Conservation (phyloP, 495 filamentous ascomycete species). For the Articulospora tetracladia region DNA sequence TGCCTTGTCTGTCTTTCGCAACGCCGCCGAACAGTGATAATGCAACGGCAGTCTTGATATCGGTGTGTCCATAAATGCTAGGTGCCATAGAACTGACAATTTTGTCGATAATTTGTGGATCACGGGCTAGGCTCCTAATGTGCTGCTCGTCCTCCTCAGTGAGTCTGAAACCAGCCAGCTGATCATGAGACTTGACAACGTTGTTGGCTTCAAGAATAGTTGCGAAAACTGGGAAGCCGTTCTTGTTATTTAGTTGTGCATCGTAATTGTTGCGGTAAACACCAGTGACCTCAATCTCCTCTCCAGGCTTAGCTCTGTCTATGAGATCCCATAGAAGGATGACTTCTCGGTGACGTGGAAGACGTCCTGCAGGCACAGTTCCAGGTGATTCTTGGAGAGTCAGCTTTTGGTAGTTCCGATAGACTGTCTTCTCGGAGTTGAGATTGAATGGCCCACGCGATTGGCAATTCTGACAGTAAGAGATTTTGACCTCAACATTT, state of each 20-base stretch:
- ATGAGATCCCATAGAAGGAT: conserved; percentile 97
- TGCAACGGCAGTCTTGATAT: conserved; percentile 97
- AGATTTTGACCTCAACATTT: conserved; percentile 91
- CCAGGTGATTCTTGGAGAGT: conserved; percentile 97
- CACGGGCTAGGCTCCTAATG: conserved; percentile 80
- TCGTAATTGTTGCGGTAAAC: conserved; percentile 99
- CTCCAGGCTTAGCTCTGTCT: conserved; percentile 93
- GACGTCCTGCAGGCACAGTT: conserved; percentile 92
- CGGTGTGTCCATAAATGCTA: conserved; percentile 93
- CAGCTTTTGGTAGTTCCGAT: conserved; percentile 97
- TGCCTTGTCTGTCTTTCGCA: conserved; percentile 81
- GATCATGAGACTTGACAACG: conserved; percentile 94
- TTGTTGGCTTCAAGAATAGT: conserved; percentile 98
- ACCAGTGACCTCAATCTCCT: conserved; percentile 96
- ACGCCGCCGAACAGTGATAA: conserved; percentile 95
- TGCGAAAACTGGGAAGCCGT: conserved; percentile 98
- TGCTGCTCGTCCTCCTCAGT: conserved; percentile 93
- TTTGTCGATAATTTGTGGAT: conserved; percentile 92
- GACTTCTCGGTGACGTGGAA: conserved; percentile 92
- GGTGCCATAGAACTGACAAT: conserved; percentile 93
- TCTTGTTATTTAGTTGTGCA: conserved; percentile 96
- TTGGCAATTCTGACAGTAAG: conserved; percentile 97
- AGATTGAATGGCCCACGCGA: conserved; percentile 92
- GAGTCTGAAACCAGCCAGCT: conserved; percentile 93
- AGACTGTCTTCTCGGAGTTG: conserved; percentile 98